Evolutionary conservation across 2,329 filamentous ascomycete genomes (phyloP), one percentile per base, ranked within the genome.

Genomic region (Westerdykella aurantiaca): DNA sequence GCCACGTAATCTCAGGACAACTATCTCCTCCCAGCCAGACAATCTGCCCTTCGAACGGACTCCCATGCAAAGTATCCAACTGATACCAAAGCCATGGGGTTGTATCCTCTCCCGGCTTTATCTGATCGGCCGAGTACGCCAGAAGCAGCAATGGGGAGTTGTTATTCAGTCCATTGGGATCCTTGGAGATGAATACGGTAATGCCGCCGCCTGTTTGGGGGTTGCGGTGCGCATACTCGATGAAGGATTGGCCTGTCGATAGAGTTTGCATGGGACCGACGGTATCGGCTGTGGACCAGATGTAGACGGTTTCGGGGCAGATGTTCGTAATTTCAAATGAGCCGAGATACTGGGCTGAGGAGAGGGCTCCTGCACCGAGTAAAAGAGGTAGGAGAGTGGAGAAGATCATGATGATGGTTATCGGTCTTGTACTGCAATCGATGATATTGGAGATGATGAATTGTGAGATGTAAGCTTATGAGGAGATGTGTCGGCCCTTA

Each of bases 101-200:
- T 45, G 53, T 56, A 41, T 63, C 61, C 42, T 59, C 51, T 43
- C 21, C 11, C 12, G 31, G 33, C 13, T 18, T 13, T 7, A 9
- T 14, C 33, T 7, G n/a, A 29, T 64, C 61, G 51, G 52, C 64
- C 37, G 65, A 67, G 52, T 68, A 69, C 55, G 31, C 29, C 7
- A 46, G 25, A 22, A 38, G 31, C 25, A 46, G 33, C 18, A 39
- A 22, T 5, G 44, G 34, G 12, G n/a, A 11, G 13, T 22, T 22
- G 10, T 38, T 40, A 47, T 59, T 68, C 37, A 71, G 47, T 5
- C 68, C 69, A 42, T 68, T 56, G 37, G 58, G 39, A 12, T 43
- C 51, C 16, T 53, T 62, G 35, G 70, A 66, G 48, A 73, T 64
- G 58, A 72, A 72, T 38, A 73, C 55, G 1, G 70, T 50, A 38